Base-by-base conservation (phyloP, 1,284 basidiomycete species). In the Trametes hirsuta region DNA sequence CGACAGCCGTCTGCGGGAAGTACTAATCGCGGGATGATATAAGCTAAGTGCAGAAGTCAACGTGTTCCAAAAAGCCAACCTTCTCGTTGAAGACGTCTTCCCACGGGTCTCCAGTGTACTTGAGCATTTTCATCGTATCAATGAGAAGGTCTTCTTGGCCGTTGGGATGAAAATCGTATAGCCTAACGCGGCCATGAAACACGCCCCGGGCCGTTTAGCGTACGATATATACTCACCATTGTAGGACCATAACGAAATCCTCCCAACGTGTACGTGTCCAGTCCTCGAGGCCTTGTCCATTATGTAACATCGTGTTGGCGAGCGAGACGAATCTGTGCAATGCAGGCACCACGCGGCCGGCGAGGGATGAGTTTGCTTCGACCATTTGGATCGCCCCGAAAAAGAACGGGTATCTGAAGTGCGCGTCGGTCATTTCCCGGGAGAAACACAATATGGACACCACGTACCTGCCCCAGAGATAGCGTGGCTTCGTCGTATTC, bases 241-340 rank as follows among this genome's bases (percentile, higher is more conserved):
- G 81, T 62, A 84, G 63, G 35, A 75, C 71, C 11, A 84, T 81
- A 39, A 82, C 80, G 64, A 84, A 84, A 64, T 85, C 83, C 68
- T 84, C 81, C 84, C 83, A 85, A 37, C 84, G 80, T 0, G 83
- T 83, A 41, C 75, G 74, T 12, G 81, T 73, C 84, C 84, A 85
- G 15, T 76, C 70, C 25, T 84, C 83, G 9, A 83, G 76, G 18
- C 83, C 84, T 65, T 79, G 66, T 18, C 80, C 80, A 48, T 77
- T 76, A 58, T 81, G 77, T 44, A 85, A 72, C 84, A 85, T 85
- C 9, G 73, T 76, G 65, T 85, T 84, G 34, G 84, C 82, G n/a
- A 85, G 68, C 9, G 70, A 66, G 18, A 84, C 80, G 54, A 85
- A 85, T 59, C 80, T 82, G 68, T 83, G 74, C 58, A 84, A 61